Evolutionary conservation across 768 basidiomycete genomes (phyloP).

Genomic region (Nidularia pulvinata): DNA sequence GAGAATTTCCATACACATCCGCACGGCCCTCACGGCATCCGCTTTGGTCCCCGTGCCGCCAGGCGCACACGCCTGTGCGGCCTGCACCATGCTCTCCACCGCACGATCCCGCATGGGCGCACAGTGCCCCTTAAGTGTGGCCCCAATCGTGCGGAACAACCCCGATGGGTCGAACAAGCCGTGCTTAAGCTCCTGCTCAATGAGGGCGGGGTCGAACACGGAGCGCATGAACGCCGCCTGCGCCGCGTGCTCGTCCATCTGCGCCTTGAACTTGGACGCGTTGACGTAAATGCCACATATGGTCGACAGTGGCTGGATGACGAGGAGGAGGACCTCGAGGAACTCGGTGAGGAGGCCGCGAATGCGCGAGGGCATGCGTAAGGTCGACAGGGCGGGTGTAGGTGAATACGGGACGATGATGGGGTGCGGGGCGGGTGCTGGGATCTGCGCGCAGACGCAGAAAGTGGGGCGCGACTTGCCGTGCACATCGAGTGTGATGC

Average conservation of each 20-base stretch:
- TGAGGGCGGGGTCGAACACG: constrained; percentile 80
- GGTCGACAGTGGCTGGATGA: constrained; percentile 79
- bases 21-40: constrained; percentile 72
- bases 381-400: constrained; percentile 46
- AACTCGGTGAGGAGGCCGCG: constrained; percentile 72
- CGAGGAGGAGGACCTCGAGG: constrained; percentile 77
- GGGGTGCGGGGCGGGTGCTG: constrained; percentile 36
- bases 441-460: constrained; percentile 52
- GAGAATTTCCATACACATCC: constrained; percentile 86
- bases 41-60: constrained; percentile 53
- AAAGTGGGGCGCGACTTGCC: constrained; percentile 54
- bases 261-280: constrained; percentile 55
- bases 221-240: constrained; percentile 69
- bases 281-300: constrained; percentile 61
- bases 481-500: constrained; percentile 68
- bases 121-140: constrained; percentile 86
- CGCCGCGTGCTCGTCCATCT: constrained; percentile 61
- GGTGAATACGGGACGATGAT: constrained; percentile 34
- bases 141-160: constrained; percentile 77
- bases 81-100: constrained; percentile 81
- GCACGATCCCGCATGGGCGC: constrained; percentile 90
- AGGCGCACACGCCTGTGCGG: constrained; percentile 58
- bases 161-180: constrained; percentile 78
- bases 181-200: constrained; percentile 80
- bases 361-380: constrained; percentile 74